Base-by-base conservation (phyloP, 1,284 basidiomycete genomes). In the Cryptococcus floricola region DNA sequence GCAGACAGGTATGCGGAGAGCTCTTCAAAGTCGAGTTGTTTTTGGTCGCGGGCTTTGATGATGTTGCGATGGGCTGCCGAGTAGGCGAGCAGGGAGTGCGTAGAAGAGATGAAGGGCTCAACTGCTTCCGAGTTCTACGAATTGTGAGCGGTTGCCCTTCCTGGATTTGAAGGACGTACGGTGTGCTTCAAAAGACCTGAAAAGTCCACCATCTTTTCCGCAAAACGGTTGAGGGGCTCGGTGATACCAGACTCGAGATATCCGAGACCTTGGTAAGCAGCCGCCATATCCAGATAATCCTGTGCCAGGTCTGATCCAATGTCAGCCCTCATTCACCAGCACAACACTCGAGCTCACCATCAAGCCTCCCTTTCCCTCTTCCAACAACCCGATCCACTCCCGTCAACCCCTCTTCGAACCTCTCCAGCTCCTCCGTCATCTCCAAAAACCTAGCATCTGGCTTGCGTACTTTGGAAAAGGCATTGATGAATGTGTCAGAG, bases 161-260 rank as follows among this genome's bases (percentile, higher is more conserved):
- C 10, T 14, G 13, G 19, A 6, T 42, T 18, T 25, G 37, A 18
- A 14, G 31, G 10, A 78, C 85, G 18, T 71, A 90, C 91, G 66
- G 83, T 84, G 70, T 93, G 89, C 53, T 90, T 85, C 39, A 94
- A 75, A 23, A 93, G 78, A 0, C 88, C 87, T 3, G 91, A 93
- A 71, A 94, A 95, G 73, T 97, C 93, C 42, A 96, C 81, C 60
- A 98, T 82, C 5, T 93, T 94, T 67, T 92, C 91, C 25, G 94
- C 97, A 67, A 97, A 96, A 67, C 95, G 87, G 71, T 96, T 95
- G 59, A 99, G 79, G 1, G 91, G 92, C 65, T 97, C 92, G 31
- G 95, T 98, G 64, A 99, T 98, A 39, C 95, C 95, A 59, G 90
- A 93, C 77, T 99, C 95, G 61, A 99, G 83, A 78, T 96, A 96